Evolutionary conservation across 345 rosid genomes (phyloP).

Genomic region (Pugionium cornutum): DNA sequence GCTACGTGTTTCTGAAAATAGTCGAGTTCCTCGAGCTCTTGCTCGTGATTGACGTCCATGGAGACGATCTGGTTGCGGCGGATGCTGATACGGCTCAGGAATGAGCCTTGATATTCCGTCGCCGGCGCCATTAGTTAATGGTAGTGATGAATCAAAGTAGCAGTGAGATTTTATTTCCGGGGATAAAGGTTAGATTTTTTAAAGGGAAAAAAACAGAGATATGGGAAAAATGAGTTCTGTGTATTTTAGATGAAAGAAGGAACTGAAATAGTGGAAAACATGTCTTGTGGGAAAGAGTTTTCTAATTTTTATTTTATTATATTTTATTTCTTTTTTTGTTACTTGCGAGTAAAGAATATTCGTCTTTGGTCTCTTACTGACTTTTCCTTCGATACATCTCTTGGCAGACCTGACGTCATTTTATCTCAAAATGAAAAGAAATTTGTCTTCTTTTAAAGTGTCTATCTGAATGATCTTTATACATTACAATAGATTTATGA

Average conservation of each 20-base stretch:
- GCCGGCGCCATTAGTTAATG: constrained; percentile 49
- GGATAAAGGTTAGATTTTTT: constrained; percentile 30
- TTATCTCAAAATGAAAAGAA: too few species aligned
- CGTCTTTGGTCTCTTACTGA: constrained; percentile 18
- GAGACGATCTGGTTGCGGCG: constrained; percentile 79
- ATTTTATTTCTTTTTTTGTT: background rate
- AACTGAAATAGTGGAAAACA: constrained; percentile 35
- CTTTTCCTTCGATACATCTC: background rate
- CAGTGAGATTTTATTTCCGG: background rate
- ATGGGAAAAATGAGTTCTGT: background rate
- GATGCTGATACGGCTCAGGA: constrained; percentile 85
- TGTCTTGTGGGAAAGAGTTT: constrained; percentile 35
- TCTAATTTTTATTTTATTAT: background rate
- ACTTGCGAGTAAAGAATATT: constrained; percentile 25
- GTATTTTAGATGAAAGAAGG: constrained; percentile 10
- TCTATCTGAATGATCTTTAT: too few species aligned
- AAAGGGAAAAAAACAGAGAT: background rate
- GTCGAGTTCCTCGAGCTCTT: constrained; percentile 81
- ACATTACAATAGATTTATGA: too few species aligned
- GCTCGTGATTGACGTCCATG: constrained; percentile 81
- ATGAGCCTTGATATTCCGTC: constrained; percentile 69
- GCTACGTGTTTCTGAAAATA: constrained; percentile 68
- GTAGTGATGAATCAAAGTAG: background rate
- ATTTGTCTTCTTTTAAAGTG: too few species aligned
- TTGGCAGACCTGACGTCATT: background rate